Conservation (phyloP, 2,329 filamentous ascomycete species). For the Claviceps digitariae region DNA sequence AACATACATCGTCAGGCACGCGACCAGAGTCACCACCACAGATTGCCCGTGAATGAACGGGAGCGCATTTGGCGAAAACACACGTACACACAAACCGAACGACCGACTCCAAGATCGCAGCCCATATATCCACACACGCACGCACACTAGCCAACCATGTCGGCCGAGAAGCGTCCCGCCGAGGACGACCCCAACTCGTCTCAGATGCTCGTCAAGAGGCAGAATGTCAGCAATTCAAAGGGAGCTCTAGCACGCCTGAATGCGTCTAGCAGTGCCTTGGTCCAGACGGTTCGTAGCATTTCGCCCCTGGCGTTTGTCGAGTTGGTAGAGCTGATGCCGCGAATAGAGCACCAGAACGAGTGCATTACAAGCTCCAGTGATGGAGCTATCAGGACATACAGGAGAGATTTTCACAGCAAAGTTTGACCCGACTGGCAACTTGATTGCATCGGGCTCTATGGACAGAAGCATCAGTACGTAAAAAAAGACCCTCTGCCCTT, state of each 20-base stretch:
- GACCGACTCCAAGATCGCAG: not conserved
- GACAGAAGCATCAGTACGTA: constrained; percentile 72
- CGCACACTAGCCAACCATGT: constrained; percentile 42
- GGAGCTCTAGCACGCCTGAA: constrained; percentile 37
- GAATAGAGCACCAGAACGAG: constrained; percentile 64
- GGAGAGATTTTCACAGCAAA: constrained; percentile 84
- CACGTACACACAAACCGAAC: not conserved
- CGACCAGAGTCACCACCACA: not conserved
- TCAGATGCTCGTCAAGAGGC: constrained; percentile 79
- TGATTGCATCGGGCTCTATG: constrained; percentile 92
- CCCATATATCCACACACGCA: not conserved
- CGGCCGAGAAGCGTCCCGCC: constrained; percentile 84
- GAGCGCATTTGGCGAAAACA: not conserved
- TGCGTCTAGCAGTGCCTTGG: constrained; percentile 33
- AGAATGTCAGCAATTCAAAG: constrained; percentile 47
- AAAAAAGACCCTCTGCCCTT: not conserved
- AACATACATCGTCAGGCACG: not conserved
- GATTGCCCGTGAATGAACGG: not conserved
- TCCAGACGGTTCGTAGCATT: constrained; percentile 33
- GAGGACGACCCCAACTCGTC: constrained; percentile 66
- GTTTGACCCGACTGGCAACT: constrained; percentile 77
- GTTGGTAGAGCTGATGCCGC: not conserved
- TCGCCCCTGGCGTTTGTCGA: not conserved
- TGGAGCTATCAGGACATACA: constrained; percentile 75
- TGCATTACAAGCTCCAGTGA: constrained; percentile 75